Conservation (phyloP, 768 basidiomycete genomes). For the Russula ochroleuca region DNA sequence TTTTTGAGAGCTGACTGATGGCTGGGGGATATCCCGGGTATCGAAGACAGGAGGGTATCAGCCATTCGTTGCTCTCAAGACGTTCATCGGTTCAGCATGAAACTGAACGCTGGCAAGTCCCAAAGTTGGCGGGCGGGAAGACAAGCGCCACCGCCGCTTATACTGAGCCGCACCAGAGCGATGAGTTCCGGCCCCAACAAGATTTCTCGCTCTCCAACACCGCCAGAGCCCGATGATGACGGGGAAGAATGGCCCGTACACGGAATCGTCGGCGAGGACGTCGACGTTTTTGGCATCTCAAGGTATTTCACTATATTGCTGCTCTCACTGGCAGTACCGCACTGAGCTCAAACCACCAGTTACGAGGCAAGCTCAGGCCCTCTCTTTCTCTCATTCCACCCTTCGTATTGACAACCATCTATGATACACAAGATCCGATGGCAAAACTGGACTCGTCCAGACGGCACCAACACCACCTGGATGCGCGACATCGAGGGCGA, state of each 20-base stretch:
- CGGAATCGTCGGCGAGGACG: conserved; percentile 26
- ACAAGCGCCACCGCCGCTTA: background rate
- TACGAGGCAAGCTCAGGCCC: conserved; percentile 22
- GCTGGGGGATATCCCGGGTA: conserved; percentile 18
- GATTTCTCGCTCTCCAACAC: conserved; percentile 21
- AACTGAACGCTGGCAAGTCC: too few species aligned
- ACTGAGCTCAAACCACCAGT: background rate
- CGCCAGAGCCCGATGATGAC: conserved; percentile 18
- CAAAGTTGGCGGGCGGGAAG: background rate
- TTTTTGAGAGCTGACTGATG: conserved; percentile 16
- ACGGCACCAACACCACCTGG: conserved; percentile 28
- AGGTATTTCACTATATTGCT: too few species aligned
- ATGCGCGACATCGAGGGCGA: conserved; percentile 13
- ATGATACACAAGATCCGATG: conserved; percentile 22
- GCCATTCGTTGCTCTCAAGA: conserved; percentile 4
- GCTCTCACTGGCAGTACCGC: background rate
- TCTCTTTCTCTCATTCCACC: background rate
- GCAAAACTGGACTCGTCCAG: conserved; percentile 24
- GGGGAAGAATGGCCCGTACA: conserved; percentile 27
- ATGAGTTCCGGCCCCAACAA: conserved; percentile 5
- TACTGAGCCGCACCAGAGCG: background rate
- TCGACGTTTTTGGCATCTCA: conserved; percentile 25
- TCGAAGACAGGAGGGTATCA: conserved; percentile 18
- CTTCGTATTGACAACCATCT: background rate
- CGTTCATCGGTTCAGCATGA: background rate